Base-by-base conservation (phyloP, 2,329 filamentous ascomycete species). In the Pseudogymnoascus sp. region DNA sequence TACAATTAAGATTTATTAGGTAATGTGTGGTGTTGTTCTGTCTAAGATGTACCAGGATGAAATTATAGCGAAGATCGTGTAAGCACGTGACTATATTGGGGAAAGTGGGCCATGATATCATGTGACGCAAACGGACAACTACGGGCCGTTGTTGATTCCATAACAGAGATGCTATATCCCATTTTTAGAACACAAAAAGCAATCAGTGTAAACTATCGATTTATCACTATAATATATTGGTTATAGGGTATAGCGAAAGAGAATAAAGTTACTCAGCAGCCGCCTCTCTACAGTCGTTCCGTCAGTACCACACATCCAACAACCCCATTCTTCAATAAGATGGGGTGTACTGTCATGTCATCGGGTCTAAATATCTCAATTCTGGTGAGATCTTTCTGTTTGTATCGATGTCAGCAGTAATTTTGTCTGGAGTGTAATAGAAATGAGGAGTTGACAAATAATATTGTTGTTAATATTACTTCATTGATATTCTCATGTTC, bases 311-410 rank as follows among this genome's bases (percentile, higher is more conserved):
- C 9, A 43, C 54, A 11, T 63, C 61, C 33, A 59, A 18, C 18
- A 63, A 38, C 50, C 28, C 28, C 30, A 76, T 69, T 50, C 76
- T 73, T 60, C 74, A 75, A 57, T 76, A 70, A 67, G 66, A 73
- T 72, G 4, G 4, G 59, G 39, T 37, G 25, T 60, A 2, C 59
- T 60, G 18, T 25, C 43, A 11, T n/a, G n/a, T n/a, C n/a, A n/a
- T n/a, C n/a, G 25, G 43, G 30, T 60, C 59, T 59, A 59, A 60
- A 60, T 14, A 60, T 60, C n/a, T 60, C 59, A 8, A 60, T 47
- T 14, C 35, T 60, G 47, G 43, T 60, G 22, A 22, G 25, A 59
- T 59, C 2, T 37, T 12, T 14, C 14, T 20, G 18, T 18, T 39
- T 9, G 20, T 39, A 39, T 20, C 16, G 7, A 20, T 9, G 16